Conservation (phyloP, 139 green algal species). For the Coelastrella sp. region DNA sequence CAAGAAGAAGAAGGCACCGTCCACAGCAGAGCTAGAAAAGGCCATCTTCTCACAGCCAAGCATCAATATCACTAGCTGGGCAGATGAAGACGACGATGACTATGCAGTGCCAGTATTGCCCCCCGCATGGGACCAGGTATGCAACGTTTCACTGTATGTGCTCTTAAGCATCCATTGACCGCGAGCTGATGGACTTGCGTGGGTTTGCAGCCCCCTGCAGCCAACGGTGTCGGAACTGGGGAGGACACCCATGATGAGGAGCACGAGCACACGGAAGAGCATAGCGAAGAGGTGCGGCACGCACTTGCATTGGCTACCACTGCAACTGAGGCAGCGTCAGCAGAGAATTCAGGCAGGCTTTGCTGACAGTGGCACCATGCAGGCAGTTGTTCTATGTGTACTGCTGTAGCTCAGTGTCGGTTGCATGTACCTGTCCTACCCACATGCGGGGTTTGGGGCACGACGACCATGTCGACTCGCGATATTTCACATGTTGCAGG, state of each 20-base stretch:
- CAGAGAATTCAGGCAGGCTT: too few species aligned
- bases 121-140: slow-evolving; percentile 36
- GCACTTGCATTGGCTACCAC: not conserved
- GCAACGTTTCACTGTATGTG: not conserved
- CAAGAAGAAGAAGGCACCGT: slow-evolving; percentile 53
- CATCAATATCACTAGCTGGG: slow-evolving; percentile 58
- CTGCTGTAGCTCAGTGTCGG: not conserved
- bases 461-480: too few species aligned
- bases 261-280: slow-evolving; percentile 50
- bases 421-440: not conserved
- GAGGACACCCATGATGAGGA: slow-evolving; percentile 56
- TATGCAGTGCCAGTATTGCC: slow-evolving; percentile 48
- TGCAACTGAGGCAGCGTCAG: not conserved
- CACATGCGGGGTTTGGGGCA: too few species aligned
- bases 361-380: not conserved
- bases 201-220: not conserved
- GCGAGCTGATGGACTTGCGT: not conserved
- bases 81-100: slow-evolving; percentile 63
- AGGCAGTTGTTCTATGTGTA: not conserved
- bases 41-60: slow-evolving; percentile 62
- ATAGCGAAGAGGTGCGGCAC: slow-evolving; percentile 55
- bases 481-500: slow-evolving; percentile 1
- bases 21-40: slow-evolving; percentile 63
- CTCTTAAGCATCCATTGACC: not conserved
- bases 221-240: slow-evolving; percentile 33